Conservation (phyloP, 306 rosid species). For the Herpetospermum pedunculosum region DNA sequence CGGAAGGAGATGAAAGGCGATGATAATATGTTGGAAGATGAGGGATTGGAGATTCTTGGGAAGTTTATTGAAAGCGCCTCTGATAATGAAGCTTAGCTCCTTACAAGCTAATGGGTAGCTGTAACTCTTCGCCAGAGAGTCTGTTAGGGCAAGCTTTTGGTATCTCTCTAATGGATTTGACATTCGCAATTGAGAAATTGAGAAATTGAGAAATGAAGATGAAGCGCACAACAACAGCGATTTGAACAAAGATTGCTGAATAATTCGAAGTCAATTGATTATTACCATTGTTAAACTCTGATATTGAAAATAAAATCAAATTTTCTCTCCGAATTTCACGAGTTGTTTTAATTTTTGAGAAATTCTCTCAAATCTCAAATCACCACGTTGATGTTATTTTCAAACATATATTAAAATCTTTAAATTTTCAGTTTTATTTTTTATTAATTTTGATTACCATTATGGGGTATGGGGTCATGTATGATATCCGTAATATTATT, state of each 20-base stretch:
- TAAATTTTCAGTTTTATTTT: too few species aligned
- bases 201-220: background rate
- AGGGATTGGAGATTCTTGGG: constrained; percentile 61
- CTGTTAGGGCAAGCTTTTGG: constrained; percentile 30
- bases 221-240: background rate
- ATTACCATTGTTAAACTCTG: too few species aligned
- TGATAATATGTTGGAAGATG: constrained; percentile 50
- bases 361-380: too few species aligned
- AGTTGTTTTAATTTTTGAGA: too few species aligned
- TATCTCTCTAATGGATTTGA: constrained; percentile 38
- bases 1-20: constrained; percentile 79
- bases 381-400: too few species aligned
- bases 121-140: constrained; percentile 29
- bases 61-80: constrained; percentile 34
- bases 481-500: too few species aligned
- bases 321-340: too few species aligned
- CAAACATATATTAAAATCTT: too few species aligned
- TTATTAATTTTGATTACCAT: too few species aligned
- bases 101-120: constrained; percentile 56
- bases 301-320: too few species aligned
- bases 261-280: background rate
- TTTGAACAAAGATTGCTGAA: background rate
- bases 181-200: constrained; percentile 21
- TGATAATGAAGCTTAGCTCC: constrained; percentile 58
- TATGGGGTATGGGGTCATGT: too few species aligned